Evolutionary conservation across 345 rosid genomes (phyloP).

Genomic region (Boechera retrofracta): DNA sequence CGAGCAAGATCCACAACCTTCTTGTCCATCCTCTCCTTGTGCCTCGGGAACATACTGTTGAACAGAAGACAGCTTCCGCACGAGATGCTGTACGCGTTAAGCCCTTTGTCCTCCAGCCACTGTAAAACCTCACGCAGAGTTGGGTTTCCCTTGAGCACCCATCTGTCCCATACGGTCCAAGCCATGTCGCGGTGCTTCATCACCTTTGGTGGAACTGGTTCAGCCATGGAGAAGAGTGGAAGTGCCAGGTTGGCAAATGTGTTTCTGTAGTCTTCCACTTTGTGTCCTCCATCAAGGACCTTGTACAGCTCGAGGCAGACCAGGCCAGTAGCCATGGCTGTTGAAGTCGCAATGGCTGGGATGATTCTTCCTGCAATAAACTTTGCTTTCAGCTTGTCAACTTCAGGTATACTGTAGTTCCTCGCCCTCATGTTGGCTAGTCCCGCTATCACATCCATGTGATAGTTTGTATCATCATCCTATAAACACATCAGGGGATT

Average conservation of each 20-base stretch:
- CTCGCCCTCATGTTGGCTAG: conserved; percentile 88
- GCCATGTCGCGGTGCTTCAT: conserved; percentile 80
- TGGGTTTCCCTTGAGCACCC: conserved; percentile 74
- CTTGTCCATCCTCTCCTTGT: conserved; percentile 86
- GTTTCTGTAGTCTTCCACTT: conserved; percentile 70
- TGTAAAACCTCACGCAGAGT: conserved; percentile 75
- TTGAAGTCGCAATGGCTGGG: conserved; percentile 85
- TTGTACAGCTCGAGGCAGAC: conserved; percentile 82
- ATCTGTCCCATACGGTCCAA: conserved; percentile 97
- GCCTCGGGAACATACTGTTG: conserved; percentile 81
- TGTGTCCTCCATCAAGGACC: conserved; percentile 66
- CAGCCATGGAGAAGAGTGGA: conserved; percentile 75
- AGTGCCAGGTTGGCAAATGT: conserved; percentile 77
- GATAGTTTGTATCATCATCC: conserved; percentile 83
- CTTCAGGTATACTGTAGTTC: conserved; percentile 74
- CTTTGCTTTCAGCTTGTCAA: conserved; percentile 79
- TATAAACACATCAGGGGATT: conserved; percentile 30
- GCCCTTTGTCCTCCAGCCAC: conserved; percentile 82
- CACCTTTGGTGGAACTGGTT: conserved; percentile 85
- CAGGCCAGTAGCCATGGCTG: conserved; percentile 89
- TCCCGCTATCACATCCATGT: conserved; percentile 77
- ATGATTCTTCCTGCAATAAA: conserved; percentile 82
- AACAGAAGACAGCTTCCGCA: conserved; percentile 85
- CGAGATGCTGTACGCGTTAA: conserved; percentile 83
- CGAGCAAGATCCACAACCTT: conserved; percentile 78